Percentiles rank a stretch among this genome's conserved stretches.
phyloP scores from a whole-genome alignment of 1,284 basidiomycete species.

The Amylostereum chailletii region DNA sequence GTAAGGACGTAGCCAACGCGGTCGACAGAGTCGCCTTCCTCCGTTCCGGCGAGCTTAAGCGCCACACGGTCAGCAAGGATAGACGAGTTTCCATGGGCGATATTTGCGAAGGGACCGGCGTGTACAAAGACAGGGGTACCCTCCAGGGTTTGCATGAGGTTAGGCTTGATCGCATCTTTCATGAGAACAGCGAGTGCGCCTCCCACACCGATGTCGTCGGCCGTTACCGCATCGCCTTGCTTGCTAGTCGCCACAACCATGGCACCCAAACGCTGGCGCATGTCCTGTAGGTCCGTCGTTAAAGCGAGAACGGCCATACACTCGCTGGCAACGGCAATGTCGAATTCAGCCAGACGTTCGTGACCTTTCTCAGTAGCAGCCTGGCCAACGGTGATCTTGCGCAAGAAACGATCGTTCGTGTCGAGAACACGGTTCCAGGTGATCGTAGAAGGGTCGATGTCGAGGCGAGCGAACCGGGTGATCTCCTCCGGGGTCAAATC shows the following conservation, averaged over 20 bases:
- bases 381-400: conserved; percentile 90
- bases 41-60: conserved; percentile 94
- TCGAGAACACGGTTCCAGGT: conserved; percentile 99
- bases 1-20: conserved; percentile 94
- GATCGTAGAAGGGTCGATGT: conserved; percentile 87
- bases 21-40: conserved; percentile 78
- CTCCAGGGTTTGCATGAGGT: conserved; percentile 98
- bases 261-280: conserved; percentile 84
- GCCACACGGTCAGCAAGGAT: conserved; percentile 96
- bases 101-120: conserved; percentile 98
- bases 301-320: conserved; percentile 98
- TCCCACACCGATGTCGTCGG: conserved; percentile 94
- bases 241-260: conserved; percentile 98
- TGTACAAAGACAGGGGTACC: conserved; percentile 99
- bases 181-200: conserved; percentile 95
- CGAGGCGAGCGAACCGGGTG: conserved; percentile 83
- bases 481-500: conserved; percentile 92
- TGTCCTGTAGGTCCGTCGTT: conserved; percentile 82
- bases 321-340: conserved; percentile 96
- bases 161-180: conserved; percentile 99
- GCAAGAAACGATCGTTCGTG: conserved; percentile 95
- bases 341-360: conserved; percentile 86
- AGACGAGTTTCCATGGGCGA: conserved; percentile 98
- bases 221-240: conserved; percentile 86
- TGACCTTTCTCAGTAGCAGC: conserved; percentile 87